A percentile compares a stretch with the other conserved stretches of the same genome.
Conservation (phyloP, 192 early-diverging fungal species). For the Backusella westeae region DNA sequence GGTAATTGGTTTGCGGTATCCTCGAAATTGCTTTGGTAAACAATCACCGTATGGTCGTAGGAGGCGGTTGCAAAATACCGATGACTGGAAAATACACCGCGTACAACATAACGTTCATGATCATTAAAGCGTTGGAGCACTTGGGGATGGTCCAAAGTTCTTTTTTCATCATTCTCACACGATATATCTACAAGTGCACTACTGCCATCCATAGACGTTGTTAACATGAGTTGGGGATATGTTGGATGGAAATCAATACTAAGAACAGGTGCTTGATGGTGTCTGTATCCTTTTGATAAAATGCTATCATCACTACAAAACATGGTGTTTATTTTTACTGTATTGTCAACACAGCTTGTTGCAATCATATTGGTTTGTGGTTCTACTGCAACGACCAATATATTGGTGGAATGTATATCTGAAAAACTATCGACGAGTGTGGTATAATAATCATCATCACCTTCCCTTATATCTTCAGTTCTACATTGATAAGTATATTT, state of each 20-base stretch:
- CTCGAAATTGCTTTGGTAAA: slow-evolving; percentile 46
- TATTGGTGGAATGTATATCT: slow-evolving; percentile 55
- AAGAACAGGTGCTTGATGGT: slow-evolving; percentile 60
- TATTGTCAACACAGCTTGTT: slow-evolving; percentile 60
- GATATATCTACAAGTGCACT: slow-evolving; percentile 40
- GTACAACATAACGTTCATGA: slow-evolving; percentile 71
- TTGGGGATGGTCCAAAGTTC: background rate
- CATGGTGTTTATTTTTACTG: slow-evolving; percentile 48
- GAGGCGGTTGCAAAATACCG: slow-evolving; percentile 60
- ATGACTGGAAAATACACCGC: slow-evolving; percentile 53
- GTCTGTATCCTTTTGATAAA: slow-evolving; percentile 29
- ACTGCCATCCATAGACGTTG: slow-evolving; percentile 54
- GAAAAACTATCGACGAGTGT: slow-evolving; percentile 34
- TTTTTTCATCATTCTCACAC: background rate
- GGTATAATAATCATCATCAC: slow-evolving; percentile 42
- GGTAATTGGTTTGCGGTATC: background rate
- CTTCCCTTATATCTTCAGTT: slow-evolving; percentile 22
- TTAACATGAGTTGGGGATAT: slow-evolving; percentile 45
- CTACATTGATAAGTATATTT: background rate
- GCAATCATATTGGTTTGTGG: slow-evolving; percentile 39
- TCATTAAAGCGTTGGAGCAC: slow-evolving; percentile 60
- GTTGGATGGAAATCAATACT: slow-evolving; percentile 62
- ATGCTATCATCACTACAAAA: slow-evolving; percentile 38
- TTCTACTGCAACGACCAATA: slow-evolving; percentile 45
- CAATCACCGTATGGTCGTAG: slow-evolving; percentile 65